These are phyloP conservation scores for Triticum dicoccoides DNA, from an alignment of 176 grass and related monocot species.

Conservation along the genomic window DNA sequence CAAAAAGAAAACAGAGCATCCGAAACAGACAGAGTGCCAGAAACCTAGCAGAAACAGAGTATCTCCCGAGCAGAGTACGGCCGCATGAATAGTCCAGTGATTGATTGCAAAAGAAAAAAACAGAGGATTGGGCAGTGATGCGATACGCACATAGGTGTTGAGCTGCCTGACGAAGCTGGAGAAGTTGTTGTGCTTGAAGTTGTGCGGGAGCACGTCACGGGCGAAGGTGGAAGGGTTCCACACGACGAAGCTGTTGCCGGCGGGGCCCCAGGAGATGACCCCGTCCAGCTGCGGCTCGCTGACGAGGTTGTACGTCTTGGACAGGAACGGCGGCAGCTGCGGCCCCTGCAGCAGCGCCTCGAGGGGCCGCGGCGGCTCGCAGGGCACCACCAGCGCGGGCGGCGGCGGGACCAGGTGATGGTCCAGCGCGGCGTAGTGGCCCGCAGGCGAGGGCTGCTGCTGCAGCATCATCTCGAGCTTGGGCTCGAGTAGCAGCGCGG, in stretches of 20 bases:
- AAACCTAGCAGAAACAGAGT: background rate
- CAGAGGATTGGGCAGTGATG: conserved; percentile 40
- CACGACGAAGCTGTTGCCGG: conserved; percentile 85
- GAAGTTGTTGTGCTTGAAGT: conserved; percentile 88
- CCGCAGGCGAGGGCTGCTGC: background rate
- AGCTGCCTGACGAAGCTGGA: conserved; percentile 95
- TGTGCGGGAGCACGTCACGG: conserved; percentile 55
- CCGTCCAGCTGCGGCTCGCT: conserved; percentile 61
- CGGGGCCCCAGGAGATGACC: conserved; percentile 70
- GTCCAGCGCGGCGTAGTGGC: conserved; percentile 5
- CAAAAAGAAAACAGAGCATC: background rate
- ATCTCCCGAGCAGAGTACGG: background rate
- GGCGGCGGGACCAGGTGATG: conserved; percentile 27
- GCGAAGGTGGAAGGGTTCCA: conserved; percentile 80
- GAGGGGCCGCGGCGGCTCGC: conserved; percentile 52
- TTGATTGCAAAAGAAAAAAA: background rate
- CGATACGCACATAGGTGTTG: conserved; percentile 95
- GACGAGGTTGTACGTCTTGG: conserved; percentile 93
- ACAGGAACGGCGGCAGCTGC: conserved; percentile 74
- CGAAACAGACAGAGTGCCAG: background rate
- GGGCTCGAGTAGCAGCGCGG: conserved; percentile 33
- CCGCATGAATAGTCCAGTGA: background rate
- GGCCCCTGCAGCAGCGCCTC: conserved; percentile 67
- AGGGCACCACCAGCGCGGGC: background rate
- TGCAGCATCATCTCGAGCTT: conserved; percentile 42